phyloP scores from a whole-genome alignment of 257 asterid species.

The Asclepias syriaca region DNA sequence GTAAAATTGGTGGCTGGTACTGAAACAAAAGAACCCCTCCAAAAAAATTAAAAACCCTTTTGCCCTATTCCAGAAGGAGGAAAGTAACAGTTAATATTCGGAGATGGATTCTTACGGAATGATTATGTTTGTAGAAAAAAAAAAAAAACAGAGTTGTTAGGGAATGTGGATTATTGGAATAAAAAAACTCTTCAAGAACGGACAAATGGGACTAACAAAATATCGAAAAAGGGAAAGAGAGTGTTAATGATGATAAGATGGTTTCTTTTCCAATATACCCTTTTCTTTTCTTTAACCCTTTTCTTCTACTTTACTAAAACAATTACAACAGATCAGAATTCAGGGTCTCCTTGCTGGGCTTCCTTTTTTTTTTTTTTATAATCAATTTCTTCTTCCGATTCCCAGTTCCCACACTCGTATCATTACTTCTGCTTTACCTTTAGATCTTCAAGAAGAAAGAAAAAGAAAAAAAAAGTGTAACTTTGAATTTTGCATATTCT shows the following conservation, averaged over 20 bases:
- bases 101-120: background rate
- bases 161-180: constrained; percentile 11
- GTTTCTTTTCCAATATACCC: constrained; percentile 20
- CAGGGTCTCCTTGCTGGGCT: constrained; percentile 41
- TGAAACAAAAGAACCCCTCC: background rate
- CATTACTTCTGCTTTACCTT: background rate
- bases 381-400: constrained; percentile 3
- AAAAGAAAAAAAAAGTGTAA: constrained; percentile 15
- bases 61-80: background rate
- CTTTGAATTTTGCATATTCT: constrained; percentile 26
- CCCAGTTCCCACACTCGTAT: background rate
- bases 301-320: constrained; percentile 10
- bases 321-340: constrained; percentile 35
- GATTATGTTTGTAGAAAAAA: constrained; percentile 15
- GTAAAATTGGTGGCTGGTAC: constrained; percentile 1
- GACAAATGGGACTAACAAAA: constrained; percentile 42
- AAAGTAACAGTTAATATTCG: background rate
- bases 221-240: constrained; percentile 32
- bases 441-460: constrained; percentile 3
- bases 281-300: constrained; percentile 1
- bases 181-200: constrained; percentile 16
- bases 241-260: constrained; percentile 34
- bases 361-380: too few species aligned
- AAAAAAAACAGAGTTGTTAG: background rate
- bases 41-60: background rate